Evolutionary conservation across 108 stramenopile species (phyloP).

Genomic region (Parietichytrium sp.): DNA sequence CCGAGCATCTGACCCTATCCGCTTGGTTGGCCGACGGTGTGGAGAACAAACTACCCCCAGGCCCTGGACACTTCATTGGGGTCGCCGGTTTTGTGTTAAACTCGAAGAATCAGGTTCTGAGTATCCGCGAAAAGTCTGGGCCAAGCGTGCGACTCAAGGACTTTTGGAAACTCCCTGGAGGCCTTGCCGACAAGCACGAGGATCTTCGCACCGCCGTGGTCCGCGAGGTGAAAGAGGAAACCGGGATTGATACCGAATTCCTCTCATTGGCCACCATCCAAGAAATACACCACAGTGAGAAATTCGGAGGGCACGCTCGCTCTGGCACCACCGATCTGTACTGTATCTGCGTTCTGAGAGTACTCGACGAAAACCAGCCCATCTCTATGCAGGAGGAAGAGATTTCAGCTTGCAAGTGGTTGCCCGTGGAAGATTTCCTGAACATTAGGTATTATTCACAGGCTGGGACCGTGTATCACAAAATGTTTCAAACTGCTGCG

Average conservation of each 20-base stretch:
- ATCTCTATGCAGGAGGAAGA: conserved; percentile 12
- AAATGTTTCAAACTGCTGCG: conserved; percentile 18
- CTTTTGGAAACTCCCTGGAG: conserved; percentile 80
- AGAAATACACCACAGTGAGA: neutral
- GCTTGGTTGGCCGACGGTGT: conserved; percentile 12
- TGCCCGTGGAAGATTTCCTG: conserved; percentile 5
- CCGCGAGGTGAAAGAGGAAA: conserved; percentile 83
- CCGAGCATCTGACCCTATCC: conserved; percentile 5
- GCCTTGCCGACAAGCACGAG: conserved; percentile 76
- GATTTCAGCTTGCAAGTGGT: conserved; percentile 20
- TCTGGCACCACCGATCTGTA: conserved; percentile 13
- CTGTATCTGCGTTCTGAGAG: conserved; percentile 25
- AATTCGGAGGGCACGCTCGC: neutral
- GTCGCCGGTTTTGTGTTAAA: conserved; percentile 43
- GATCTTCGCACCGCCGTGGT: conserved; percentile 69
- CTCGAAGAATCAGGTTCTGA: conserved; percentile 23
- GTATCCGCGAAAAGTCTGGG: conserved; percentile 37
- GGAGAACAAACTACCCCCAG: conserved; percentile 43
- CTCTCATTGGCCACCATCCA: conserved; percentile 16
- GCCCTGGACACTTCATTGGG: conserved; percentile 17
- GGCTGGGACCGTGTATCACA: neutral
- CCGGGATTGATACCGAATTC: conserved; percentile 70
- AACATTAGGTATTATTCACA: neutral
- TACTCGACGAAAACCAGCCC: neutral
- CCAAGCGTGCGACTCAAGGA: conserved; percentile 34